Conservation (phyloP, 441 rosid species). For the Hura crepitans region DNA sequence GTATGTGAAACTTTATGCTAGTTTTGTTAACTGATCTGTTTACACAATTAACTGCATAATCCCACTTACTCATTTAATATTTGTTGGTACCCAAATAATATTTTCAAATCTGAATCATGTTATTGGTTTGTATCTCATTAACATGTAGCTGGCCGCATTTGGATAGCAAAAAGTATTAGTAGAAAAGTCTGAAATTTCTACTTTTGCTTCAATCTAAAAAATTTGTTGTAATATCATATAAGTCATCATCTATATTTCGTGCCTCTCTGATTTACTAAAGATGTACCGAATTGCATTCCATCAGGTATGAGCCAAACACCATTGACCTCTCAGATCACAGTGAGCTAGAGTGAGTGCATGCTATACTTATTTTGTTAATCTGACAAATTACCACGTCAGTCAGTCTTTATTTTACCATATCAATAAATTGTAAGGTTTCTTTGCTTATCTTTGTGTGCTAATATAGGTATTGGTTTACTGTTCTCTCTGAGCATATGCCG, state of each 20-base stretch:
- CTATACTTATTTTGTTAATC: constrained; percentile 13
- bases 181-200: no score
- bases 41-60: background rate
- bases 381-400: background rate
- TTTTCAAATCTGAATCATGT: background rate
- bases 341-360: constrained; percentile 79
- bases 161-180: background rate
- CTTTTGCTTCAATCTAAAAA: constrained; percentile 1
- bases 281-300: constrained; percentile 24
- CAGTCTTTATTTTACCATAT: background rate
- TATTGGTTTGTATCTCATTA: background rate
- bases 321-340: constrained; percentile 79
- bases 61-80: background rate
- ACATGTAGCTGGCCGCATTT: constrained; percentile 10
- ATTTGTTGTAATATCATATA: background rate
- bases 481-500: constrained; percentile 81
- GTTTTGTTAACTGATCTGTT: constrained; percentile 12
- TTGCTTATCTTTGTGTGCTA: constrained; percentile 25
- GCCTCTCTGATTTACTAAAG: constrained; percentile 17
- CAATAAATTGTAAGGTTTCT: constrained; percentile 6
- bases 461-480: constrained; percentile 91
- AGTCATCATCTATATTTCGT: background rate
- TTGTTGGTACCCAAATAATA: background rate
- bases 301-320: constrained; percentile 99
- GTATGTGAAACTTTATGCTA: constrained; percentile 41